Evolutionary conservation across 805 yeast genomes (phyloP).

Genomic region (Saccharomyces jurei): DNA sequence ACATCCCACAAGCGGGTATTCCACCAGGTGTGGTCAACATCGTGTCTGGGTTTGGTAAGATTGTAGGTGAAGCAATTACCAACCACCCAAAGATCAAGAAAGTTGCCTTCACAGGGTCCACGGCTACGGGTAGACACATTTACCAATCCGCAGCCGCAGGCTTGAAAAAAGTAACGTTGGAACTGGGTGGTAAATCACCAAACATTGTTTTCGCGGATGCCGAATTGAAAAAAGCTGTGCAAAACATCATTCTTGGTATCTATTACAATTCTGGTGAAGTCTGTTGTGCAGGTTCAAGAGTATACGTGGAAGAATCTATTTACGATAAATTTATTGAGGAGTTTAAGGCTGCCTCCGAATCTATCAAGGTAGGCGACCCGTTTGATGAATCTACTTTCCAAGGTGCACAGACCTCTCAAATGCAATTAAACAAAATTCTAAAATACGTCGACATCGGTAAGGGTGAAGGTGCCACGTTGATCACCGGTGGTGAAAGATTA

Average conservation of each 20-base stretch:
- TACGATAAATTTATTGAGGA: constrained; percentile 68
- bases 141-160: constrained; percentile 74
- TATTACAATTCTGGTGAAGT: constrained; percentile 94
- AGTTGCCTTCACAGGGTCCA: constrained; percentile 92
- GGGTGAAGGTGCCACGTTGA: constrained; percentile 72
- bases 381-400: constrained; percentile 70
- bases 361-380: constrained; percentile 71
- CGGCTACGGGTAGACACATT: constrained; percentile 78
- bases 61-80: constrained; percentile 74
- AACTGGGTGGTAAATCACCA: constrained; percentile 96
- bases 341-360: constrained; percentile 46
- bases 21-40: constrained; percentile 89
- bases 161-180: constrained; percentile 85
- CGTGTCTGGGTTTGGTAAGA: constrained; percentile 78
- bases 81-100: constrained; percentile 76
- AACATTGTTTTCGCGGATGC: constrained; percentile 83
- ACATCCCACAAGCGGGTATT: constrained; percentile 73
- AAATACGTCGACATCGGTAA: constrained; percentile 69
- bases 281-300: constrained; percentile 90
- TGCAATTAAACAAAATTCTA: constrained; percentile 72
- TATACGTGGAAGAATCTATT: constrained; percentile 76
- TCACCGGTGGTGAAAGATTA: constrained; percentile 61
- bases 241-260: constrained; percentile 72
- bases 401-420: constrained; percentile 86
- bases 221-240: constrained; percentile 65